Conservation (phyloP, 1,284 basidiomycete species). For the Rhodotorula mucilaginosa region DNA sequence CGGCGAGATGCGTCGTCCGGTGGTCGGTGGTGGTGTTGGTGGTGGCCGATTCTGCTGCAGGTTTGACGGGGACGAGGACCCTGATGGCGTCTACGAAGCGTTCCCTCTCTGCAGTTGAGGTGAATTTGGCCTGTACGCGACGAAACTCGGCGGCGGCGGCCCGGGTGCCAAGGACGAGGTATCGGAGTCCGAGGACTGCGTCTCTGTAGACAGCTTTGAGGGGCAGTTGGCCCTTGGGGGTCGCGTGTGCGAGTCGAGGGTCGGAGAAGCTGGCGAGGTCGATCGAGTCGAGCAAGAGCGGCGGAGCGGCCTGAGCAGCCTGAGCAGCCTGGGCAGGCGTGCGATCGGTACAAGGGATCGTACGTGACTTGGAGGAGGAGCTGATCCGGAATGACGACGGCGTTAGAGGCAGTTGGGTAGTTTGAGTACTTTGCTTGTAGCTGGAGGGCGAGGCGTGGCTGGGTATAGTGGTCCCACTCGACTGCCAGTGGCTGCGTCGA, state of each 20-base stretch:
- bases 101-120: constrained; percentile 9
- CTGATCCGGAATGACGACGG: neutral
- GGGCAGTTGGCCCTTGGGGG: constrained; percentile 18
- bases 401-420: neutral
- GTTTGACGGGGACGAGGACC: constrained; percentile 21
- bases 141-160: constrained; percentile 8
- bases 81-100: constrained; percentile 11
- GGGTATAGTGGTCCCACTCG: constrained; percentile 6
- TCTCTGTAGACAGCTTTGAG: constrained; percentile 30
- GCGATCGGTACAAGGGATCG: constrained; percentile 16
- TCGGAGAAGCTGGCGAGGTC: constrained; percentile 22
- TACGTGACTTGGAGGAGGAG: constrained; percentile 14
- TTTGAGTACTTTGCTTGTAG: constrained; percentile 8
- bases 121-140: constrained; percentile 23
- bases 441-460: constrained; percentile 9
- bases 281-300: constrained; percentile 24
- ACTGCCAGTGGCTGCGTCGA: neutral
- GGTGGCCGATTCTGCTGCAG: neutral
- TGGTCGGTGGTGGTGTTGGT: neutral
- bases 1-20: neutral
- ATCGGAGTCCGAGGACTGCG: constrained; percentile 21
- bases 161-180: constrained; percentile 5
- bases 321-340: neutral
- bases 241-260: neutral
- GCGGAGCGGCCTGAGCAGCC: neutral